Base-by-base conservation (phyloP, 306 rosid species). In the Ormosia emarginata region DNA sequence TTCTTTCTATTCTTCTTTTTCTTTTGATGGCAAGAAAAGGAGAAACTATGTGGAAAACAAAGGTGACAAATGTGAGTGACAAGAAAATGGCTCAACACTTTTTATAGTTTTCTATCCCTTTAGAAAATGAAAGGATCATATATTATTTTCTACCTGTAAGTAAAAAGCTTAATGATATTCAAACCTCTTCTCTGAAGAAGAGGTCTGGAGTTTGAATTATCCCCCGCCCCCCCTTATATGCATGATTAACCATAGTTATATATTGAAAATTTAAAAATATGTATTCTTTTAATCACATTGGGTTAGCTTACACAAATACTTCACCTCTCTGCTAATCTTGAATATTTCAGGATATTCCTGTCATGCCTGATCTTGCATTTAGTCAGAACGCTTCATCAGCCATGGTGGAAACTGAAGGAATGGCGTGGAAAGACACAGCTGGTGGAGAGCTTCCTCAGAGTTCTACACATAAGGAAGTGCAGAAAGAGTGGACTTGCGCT, bases 401-500 rank as follows among this genome's bases (percentile, higher is more conserved):
- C 40, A 36, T 13, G 4, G 17, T 5, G 11, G 73, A 81, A 57
- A 72, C 18, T 4, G 37, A 62, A 8, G 70, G 12, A 78, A 37
- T 29, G n/a, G 41, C 1, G 0, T 55, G n/a, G 63, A 65, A 77
- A 18, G 83, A 43, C 36, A 58, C 4, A n/a, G 52, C 50, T 58
- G 29, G 18, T 30, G 71, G 39, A 47, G 89, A 84, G 77, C 2
- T 71, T 80, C 67, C 78, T 12, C 36, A 59, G 55, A 70, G 52
- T 18, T 80, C 18, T 39, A 56, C 58, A 11, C 71, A 83, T 13
- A 57, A 63, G 73, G 67, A 74, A 17, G 79, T 87, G 37, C 91
- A 75, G 68, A 89, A 86, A 78, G 83, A 77, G 80, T 89, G 91
- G 92, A 75, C 77, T 36, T 87, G 90, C 41, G 86, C 86, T 40